phyloP scores from a whole-genome alignment of 345 rosid species.

The Conringia planisiliqua region DNA sequence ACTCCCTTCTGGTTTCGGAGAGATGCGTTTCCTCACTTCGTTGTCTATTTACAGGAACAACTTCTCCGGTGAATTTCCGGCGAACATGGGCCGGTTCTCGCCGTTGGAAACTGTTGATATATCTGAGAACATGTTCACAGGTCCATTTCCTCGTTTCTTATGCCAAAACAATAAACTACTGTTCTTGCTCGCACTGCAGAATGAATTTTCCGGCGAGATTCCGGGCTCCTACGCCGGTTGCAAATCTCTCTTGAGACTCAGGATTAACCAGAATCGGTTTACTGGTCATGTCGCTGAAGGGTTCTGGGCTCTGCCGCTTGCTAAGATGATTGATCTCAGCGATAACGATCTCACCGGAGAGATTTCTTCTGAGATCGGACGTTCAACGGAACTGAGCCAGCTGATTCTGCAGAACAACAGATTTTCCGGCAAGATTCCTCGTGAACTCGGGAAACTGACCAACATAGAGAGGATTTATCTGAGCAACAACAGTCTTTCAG shows the following conservation, averaged over 20 bases:
- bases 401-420: conserved; percentile 57
- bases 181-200: conserved; percentile 57
- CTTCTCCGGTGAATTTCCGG: conserved; percentile 70
- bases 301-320: conserved; percentile 70
- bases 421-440: conserved; percentile 66
- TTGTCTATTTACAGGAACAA: conserved; percentile 70
- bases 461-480: conserved; percentile 57
- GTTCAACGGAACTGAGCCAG: conserved; percentile 48
- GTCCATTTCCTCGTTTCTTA: conserved; percentile 66
- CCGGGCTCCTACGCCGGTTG: conserved; percentile 62
- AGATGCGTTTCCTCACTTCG: conserved; percentile 45
- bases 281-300: conserved; percentile 57
- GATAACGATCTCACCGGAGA: conserved; percentile 62
- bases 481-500: conserved; percentile 56
- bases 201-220: conserved; percentile 64
- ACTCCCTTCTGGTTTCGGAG: conserved; percentile 69
- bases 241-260: conserved; percentile 55
- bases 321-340: conserved; percentile 57
- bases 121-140: conserved; percentile 75
- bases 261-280: conserved; percentile 59
- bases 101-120: conserved; percentile 59
- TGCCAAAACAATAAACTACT: conserved; percentile 48
- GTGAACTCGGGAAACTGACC: conserved; percentile 50
- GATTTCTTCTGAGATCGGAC: conserved; percentile 48
- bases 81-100: conserved; percentile 61